phyloP scores from a whole-genome alignment of 805 yeast genomes.

The Cyberlindnera americana region DNA sequence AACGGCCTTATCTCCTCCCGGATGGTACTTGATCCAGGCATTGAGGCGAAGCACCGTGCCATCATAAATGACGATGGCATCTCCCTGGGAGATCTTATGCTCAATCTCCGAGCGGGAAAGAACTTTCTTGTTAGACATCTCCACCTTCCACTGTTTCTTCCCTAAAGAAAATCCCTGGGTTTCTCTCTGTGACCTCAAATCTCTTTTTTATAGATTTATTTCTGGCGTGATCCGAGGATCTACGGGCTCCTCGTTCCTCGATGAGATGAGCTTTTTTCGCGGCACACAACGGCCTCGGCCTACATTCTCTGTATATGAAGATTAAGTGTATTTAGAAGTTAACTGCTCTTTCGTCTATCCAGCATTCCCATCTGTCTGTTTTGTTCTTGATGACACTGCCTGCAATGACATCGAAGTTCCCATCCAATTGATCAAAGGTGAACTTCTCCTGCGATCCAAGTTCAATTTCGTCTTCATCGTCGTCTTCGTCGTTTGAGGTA shows the following conservation, averaged over 20 bases:
- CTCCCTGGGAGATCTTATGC: slow-evolving; percentile 61
- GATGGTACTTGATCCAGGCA: slow-evolving; percentile 70
- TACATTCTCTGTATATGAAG: too few species aligned
- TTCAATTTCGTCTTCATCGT: slow-evolving; percentile 41
- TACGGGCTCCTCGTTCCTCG: too few species aligned
- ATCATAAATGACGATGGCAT: slow-evolving; percentile 64
- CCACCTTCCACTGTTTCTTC: neutral
- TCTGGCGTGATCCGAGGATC: too few species aligned
- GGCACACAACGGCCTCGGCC: too few species aligned
- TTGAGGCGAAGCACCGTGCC: slow-evolving; percentile 61
- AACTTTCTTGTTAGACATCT: slow-evolving; percentile 19
- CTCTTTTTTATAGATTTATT: too few species aligned
- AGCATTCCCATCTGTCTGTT: slow-evolving; percentile 60
- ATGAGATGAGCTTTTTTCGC: too few species aligned
- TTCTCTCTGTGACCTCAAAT: too few species aligned
- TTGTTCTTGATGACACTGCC: slow-evolving; percentile 69
- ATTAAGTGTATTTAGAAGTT: too few species aligned
- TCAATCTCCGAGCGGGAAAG: slow-evolving; percentile 47
- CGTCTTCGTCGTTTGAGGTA: too few species aligned
- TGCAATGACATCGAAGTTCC: slow-evolving; percentile 61
- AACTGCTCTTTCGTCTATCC: slow-evolving; percentile 75
- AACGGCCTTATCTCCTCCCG: slow-evolving; percentile 87
- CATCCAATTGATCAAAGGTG: slow-evolving; percentile 66
- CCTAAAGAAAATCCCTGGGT: too few species aligned
- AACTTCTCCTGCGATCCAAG: slow-evolving; percentile 46